Evolutionary conservation across 768 basidiomycete species (phyloP).

Genomic region (Cystobasidiopsis lactophilus): DNA sequence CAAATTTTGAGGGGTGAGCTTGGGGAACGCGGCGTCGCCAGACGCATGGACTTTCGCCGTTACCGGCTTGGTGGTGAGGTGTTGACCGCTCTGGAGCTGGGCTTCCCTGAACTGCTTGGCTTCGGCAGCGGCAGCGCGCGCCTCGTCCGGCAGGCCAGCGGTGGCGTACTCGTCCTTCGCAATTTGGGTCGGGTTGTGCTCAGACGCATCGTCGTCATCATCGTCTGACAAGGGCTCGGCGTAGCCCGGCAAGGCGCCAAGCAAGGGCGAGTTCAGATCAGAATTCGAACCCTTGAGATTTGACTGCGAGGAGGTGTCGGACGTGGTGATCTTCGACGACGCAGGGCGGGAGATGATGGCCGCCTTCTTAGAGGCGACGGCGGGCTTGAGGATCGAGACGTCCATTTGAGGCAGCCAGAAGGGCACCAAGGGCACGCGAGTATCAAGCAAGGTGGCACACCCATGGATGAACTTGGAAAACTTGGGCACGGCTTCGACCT

Average conservation of each 20-base stretch:
- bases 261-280: conserved; percentile 27
- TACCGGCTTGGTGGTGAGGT: not conserved
- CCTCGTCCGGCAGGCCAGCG: conserved; percentile 42
- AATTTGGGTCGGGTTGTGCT: conserved; percentile 24
- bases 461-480: conserved; percentile 91
- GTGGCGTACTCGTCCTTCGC: conserved; percentile 63
- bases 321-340: conserved; percentile 14
- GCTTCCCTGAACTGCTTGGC: conserved; percentile 51
- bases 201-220: conserved; percentile 56
- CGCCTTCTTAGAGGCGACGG: conserved; percentile 33
- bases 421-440: conserved; percentile 83
- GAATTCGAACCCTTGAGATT: conserved; percentile 24
- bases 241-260: conserved; percentile 29
- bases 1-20: conserved; percentile 34
- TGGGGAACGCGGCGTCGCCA: conserved; percentile 36
- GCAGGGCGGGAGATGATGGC: conserved; percentile 39
- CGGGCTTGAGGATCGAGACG: conserved; percentile 74
- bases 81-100: conserved; percentile 27
- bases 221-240: conserved; percentile 85
- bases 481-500: conserved; percentile 81
- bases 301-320: conserved; percentile 21
- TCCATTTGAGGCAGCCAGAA: conserved; percentile 99
- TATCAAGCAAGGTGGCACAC: conserved; percentile 73
- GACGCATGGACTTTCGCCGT: not conserved
- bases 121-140: conserved; percentile 43